Percentiles rank a stretch among this genome's conserved stretches.
These are phyloP conservation scores for Sphagnum magellanicum DNA, from an alignment of 228 moss, liverwort and hornwort species.

Conservation along the genomic window DNA sequence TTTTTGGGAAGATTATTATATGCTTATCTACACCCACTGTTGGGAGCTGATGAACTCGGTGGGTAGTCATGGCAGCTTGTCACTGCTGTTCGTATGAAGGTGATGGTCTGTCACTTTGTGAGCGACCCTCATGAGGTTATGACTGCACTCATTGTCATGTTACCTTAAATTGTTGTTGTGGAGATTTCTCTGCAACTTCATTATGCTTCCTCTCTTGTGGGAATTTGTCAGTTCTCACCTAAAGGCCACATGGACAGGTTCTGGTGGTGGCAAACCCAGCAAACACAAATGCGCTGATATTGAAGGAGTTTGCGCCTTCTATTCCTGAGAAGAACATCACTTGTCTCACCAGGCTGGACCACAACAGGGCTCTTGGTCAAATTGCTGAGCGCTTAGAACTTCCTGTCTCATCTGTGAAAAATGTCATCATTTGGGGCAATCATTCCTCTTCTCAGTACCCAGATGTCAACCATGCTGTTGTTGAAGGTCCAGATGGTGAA, in stretches of 20 bases:
- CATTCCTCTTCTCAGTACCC: constrained; percentile 98
- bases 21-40: no score
- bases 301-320: constrained; percentile 98
- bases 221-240: no score
- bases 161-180: no score
- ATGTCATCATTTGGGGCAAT: constrained; percentile 97
- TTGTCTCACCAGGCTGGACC: constrained; percentile 93
- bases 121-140: no score
- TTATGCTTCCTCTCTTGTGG: no score
- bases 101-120: no score
- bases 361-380: constrained; percentile 97
- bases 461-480: constrained; percentile 84
- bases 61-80: no score
- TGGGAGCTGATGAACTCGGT: no score
- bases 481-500: constrained; percentile 35
- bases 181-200: no score
- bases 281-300: constrained; percentile 91
- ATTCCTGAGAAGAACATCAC: constrained; percentile 92
- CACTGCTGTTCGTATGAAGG: no score
- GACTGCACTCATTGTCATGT: no score
- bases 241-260: constrained; percentile 34
- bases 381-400: constrained; percentile 75
- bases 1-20: no score
- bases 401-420: constrained; percentile 86
- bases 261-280: constrained; percentile 97